Percentiles rank a stretch among this genome's conserved stretches.
Evolutionary conservation across 305 asterid genomes (phyloP).

Genomic region (Solanum hybrid): DNA sequence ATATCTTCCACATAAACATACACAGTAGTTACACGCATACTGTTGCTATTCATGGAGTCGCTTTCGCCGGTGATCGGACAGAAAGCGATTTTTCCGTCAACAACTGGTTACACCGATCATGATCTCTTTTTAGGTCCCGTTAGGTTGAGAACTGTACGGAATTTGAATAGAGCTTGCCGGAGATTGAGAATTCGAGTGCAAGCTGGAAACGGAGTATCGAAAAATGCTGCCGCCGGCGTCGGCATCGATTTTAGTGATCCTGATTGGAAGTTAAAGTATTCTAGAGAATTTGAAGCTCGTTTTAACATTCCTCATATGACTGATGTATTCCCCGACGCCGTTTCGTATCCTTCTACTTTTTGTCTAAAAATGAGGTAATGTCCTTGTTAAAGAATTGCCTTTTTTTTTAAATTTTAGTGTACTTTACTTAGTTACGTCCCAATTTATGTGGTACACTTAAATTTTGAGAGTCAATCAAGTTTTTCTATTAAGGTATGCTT

Average conservation of each 20-base stretch:
- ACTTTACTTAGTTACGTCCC: background rate
- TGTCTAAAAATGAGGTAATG: constrained; percentile 64
- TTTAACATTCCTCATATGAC: constrained; percentile 60
- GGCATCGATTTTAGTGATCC: constrained; percentile 51
- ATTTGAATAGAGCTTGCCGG: constrained; percentile 4
- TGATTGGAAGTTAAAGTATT: constrained; percentile 57
- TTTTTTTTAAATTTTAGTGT: background rate
- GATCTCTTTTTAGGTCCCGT: constrained; percentile 1
- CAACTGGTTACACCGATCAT: background rate
- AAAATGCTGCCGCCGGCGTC: constrained; percentile 2
- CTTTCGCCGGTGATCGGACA: constrained; percentile 52
- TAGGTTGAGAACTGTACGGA: background rate
- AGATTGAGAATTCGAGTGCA: constrained; percentile 10
- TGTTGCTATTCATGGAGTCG: constrained; percentile 29
- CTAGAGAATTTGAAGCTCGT: constrained; percentile 55
- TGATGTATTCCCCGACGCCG: constrained; percentile 41
- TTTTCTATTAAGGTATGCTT: background rate
- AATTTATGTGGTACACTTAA: background rate
- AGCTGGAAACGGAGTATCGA: constrained; percentile 10
- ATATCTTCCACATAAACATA: background rate
- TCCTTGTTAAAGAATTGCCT: background rate
- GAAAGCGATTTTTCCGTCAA: constrained; percentile 15
- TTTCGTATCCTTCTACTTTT: constrained; percentile 64
- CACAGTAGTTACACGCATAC: background rate
- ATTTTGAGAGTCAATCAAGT: background rate